These are phyloP conservation scores for Volvariella surrecta DNA, from an alignment of 1,284 basidiomycete genomes.

Conservation along the genomic window DNA sequence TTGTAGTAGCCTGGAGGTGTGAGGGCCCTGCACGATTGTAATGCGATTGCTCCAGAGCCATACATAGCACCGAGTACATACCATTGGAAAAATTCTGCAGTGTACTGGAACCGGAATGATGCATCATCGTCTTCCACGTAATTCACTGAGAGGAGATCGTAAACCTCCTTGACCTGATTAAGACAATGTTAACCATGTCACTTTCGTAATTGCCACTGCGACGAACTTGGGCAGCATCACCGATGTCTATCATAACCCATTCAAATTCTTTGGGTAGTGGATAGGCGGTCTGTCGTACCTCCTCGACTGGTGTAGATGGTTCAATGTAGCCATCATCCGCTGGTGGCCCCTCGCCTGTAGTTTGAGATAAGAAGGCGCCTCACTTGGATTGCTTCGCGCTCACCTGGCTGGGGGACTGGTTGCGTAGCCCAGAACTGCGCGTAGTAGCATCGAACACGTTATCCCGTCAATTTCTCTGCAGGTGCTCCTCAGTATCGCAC, in stretches of 20 bases:
- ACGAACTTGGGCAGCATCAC: constrained; percentile 61
- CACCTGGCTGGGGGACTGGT: constrained; percentile 85
- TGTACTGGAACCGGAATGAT: constrained; percentile 94
- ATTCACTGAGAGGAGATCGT: constrained; percentile 86
- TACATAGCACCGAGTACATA: no score
- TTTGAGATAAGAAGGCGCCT: constrained; percentile 4
- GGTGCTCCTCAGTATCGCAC: no score
- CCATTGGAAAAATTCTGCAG: constrained; percentile 93
- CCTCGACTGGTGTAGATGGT: constrained; percentile 63
- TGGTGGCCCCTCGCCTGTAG: constrained; percentile 55
- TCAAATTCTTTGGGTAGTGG: constrained; percentile 90
- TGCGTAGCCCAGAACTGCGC: constrained; percentile 90
- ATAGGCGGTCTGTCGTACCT: constrained; percentile 85
- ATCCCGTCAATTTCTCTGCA: no score
- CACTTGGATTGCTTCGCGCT: constrained; percentile 8
- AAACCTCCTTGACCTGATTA: constrained; percentile 80
- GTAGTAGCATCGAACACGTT: no score
- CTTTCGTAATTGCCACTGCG: no score
- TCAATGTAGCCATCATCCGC: constrained; percentile 87
- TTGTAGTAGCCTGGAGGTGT: constrained; percentile 89
- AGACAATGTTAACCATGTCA: no score
- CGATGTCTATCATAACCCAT: constrained; percentile 84
- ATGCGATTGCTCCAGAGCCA: no score
- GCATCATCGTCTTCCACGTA: constrained; percentile 98
- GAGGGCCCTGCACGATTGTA: constrained; percentile 92